Evolutionary conservation across 75 land plant genomes (phyloP).

Genomic region (Pinus albicaulis): DNA sequence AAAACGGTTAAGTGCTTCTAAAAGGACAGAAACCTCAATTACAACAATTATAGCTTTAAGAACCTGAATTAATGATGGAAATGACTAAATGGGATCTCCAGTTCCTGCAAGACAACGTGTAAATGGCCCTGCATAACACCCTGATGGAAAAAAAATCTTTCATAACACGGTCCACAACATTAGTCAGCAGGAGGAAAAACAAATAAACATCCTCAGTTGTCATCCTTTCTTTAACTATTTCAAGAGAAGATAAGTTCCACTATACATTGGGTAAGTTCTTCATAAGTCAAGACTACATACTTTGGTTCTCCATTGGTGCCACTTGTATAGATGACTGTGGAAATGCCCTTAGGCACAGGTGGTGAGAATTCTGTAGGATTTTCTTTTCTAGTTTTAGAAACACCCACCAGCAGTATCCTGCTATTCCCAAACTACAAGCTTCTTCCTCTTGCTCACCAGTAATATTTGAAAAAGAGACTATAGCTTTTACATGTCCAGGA

Average conservation of each 20-base stretch:
- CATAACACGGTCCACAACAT: no score
- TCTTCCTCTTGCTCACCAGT: not conserved
- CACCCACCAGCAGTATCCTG: not conserved
- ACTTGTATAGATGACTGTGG: slow-evolving; percentile 99
- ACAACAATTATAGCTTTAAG: no score
- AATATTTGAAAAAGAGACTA: not conserved
- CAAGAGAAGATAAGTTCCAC: slow-evolving; percentile 61
- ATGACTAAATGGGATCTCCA: no score
- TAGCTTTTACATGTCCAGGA: no score
- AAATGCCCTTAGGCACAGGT: slow-evolving; percentile 60
- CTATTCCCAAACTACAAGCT: not conserved
- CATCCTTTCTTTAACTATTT: slow-evolving; percentile 84
- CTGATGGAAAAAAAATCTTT: no score
- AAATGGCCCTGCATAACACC: no score
- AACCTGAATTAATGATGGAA: no score
- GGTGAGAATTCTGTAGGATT: slow-evolving; percentile 50
- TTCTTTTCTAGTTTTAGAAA: not conserved
- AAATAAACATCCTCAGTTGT: slow-evolving; percentile 75
- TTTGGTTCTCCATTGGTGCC: slow-evolving; percentile 98
- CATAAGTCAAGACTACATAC: slow-evolving; percentile 87
- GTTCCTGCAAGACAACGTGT: no score
- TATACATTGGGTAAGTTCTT: slow-evolving; percentile 37
- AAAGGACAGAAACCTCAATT: no score
- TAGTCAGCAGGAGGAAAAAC: slow-evolving; percentile 93
- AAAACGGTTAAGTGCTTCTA: no score